Evolutionary conservation across 2,329 filamentous ascomycete genomes (phyloP).

Genomic region (Phoma herbarum): DNA sequence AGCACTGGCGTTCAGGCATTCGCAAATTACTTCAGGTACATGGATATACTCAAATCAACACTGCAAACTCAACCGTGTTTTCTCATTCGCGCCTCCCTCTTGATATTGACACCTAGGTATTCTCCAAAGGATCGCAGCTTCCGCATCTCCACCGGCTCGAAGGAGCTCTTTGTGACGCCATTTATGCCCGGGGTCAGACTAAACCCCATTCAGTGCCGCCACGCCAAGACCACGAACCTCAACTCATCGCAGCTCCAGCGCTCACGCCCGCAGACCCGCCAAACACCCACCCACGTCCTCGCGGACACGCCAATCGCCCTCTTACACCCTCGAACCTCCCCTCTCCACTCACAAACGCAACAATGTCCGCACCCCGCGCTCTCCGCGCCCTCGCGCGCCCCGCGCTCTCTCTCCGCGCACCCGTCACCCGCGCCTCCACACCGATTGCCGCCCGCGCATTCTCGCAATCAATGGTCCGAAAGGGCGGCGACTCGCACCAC

Average conservation of each 20-base stretch:
- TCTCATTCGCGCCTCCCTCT: background rate
- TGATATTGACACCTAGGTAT: background rate
- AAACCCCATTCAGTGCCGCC: conserved; percentile 25
- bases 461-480: conserved; percentile 5
- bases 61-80: background rate
- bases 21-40: background rate
- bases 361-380: conserved; percentile 42
- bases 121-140: background rate
- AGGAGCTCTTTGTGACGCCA: conserved; percentile 22
- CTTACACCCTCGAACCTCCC: conserved; percentile 7
- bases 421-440: background rate
- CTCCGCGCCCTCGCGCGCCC: conserved; percentile 29
- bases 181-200: conserved; percentile 13
- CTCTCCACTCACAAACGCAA: background rate
- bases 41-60: background rate
- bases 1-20: conserved; percentile 30
- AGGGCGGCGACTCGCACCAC: conserved; percentile 69
- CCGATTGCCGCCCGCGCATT: background rate
- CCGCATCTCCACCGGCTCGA: conserved; percentile 1
- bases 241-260: conserved; percentile 11
- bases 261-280: background rate
- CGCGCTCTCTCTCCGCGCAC: conserved; percentile 20
- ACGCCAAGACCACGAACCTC: conserved; percentile 21
- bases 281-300: conserved; percentile 12
- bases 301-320: conserved; percentile 4